These are phyloP conservation scores for Exophiala bonariae DNA, from an alignment of 2,329 filamentous ascomycete genomes.

Conservation along the genomic window DNA sequence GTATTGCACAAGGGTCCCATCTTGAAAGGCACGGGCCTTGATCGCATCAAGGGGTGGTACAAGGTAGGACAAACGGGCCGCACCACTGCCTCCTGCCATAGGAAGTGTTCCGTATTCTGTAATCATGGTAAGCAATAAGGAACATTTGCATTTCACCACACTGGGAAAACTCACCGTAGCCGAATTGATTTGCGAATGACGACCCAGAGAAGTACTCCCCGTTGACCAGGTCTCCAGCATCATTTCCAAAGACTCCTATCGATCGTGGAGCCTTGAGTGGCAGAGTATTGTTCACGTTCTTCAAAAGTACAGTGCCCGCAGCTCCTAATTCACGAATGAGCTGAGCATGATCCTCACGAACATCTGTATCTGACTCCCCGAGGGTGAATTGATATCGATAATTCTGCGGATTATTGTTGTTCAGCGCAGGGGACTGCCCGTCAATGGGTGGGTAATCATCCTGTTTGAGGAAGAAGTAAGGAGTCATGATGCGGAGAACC, in stretches of 20 bases:
- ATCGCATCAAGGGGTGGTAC: constrained; percentile 33
- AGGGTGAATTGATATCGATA: constrained; percentile 16
- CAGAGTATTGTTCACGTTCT: constrained; percentile 51
- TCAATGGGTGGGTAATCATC: constrained; percentile 33
- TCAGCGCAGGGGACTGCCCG: constrained; percentile 16
- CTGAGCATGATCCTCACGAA: constrained; percentile 44
- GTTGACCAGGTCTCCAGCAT: constrained; percentile 34
- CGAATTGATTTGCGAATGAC: constrained; percentile 10
- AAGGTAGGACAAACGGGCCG: constrained; percentile 32
- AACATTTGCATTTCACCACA: too few species aligned
- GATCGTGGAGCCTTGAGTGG: constrained; percentile 49
- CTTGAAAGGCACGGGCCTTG: constrained; percentile 26
- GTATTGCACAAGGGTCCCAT: constrained; percentile 31
- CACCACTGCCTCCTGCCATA: constrained; percentile 33
- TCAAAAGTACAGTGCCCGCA: constrained; percentile 57
- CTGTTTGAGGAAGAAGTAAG: constrained; percentile 46
- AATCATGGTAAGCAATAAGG: too few species aligned
- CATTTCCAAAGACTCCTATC: constrained; percentile 52
- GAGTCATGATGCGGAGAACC: constrained; percentile 46
- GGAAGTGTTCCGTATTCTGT: constrained; percentile 24
- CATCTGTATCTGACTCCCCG: constrained; percentile 38
- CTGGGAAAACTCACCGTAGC: constrained; percentile 36
- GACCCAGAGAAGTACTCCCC: constrained; percentile 17
- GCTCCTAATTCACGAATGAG: constrained; percentile 53
- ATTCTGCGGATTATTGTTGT: constrained; percentile 7